A percentile compares a stretch with the other conserved stretches of the same genome.
phyloP scores from a whole-genome alignment of 768 basidiomycete genomes.

The Symmetrospora coprosmae region DNA sequence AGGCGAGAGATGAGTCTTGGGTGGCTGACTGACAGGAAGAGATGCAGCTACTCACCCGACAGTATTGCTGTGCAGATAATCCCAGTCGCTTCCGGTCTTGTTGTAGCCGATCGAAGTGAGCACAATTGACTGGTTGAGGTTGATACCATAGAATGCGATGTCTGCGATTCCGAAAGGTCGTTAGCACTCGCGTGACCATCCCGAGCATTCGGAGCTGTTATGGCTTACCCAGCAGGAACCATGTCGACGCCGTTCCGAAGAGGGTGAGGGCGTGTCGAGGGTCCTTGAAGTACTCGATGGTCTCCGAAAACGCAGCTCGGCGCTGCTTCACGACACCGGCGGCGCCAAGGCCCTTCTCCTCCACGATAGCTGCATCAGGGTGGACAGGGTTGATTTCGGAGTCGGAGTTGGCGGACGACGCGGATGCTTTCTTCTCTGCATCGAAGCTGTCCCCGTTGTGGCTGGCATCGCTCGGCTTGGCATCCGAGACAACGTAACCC shows the following conservation, averaged over 20 bases:
- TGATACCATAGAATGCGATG: conserved; percentile 46
- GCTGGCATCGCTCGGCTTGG: conserved; percentile 36
- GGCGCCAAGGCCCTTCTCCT: conserved; percentile 1
- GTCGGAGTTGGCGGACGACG: not conserved
- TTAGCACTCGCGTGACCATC: not conserved
- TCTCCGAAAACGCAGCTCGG: not conserved
- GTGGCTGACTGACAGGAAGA: not conserved
- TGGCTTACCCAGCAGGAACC: conserved; percentile 67
- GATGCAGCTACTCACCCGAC: not conserved
- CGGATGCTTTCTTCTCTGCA: conserved; percentile 10
- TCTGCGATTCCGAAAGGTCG: not conserved
- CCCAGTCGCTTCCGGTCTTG: conserved; percentile 3
- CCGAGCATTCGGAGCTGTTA: conserved; percentile 29
- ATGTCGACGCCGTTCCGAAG: conserved; percentile 52
- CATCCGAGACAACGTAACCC: conserved; percentile 23
- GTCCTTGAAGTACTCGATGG: conserved; percentile 49
- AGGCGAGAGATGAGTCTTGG: too few relatives aligned
- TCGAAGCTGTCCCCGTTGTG: not conserved
- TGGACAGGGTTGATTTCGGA: not conserved
- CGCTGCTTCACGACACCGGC: conserved; percentile 1
- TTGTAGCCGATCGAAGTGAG: conserved; percentile 54
- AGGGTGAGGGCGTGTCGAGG: conserved; percentile 57
- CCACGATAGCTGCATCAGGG: not conserved
- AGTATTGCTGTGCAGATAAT: conserved; percentile 6
- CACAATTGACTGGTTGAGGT: conserved; percentile 50